Evolutionary conservation across 2,329 filamentous ascomycete species (phyloP), one percentile per base, ranked within the genome.

Genomic region (Shiraia bambusicola): DNA sequence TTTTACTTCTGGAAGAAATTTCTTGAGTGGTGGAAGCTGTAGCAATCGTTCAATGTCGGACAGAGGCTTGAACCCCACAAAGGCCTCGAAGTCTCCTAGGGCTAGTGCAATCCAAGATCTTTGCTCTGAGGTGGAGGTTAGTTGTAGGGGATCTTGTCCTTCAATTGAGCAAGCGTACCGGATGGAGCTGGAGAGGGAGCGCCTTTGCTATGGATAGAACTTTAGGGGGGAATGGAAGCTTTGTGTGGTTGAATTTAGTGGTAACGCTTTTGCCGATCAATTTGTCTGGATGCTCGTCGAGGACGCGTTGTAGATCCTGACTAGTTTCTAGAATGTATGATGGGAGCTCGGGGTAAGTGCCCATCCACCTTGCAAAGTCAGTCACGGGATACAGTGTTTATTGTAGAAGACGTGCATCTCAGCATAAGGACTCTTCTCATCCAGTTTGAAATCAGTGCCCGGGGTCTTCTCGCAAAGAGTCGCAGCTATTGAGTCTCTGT

Each of bases 201-300:
- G 86, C 86, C 65, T 89, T 88, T 27, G 77, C 76, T 58, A 90
- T 88, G 7, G 85, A 89, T 1, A 90, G 73, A 29, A 90, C 82
- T 73, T 90, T 91, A 7, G 85, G 85, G 0, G 90, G 72, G 61
- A 82, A 91, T 2, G 86, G 86, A 2, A 91, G 71, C 50, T 87
- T 82, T 2, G 72, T 71, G 33, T 74, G 70, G 15, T 80, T 83
- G 42, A 84, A 83, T 37, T 81, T 80, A 14, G 81, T 66, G 4
- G 81, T 69, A 4, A 83, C 79, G 2, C 75, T 73, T 43, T 81
- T 74, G 2, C 87, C 86, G 1, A 90, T 73, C 0, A 88, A 73
- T 43, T 79, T 71, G 14, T 83, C 74, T 26, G 82, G 74, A 58
- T 87, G 74, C 40, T 71, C 71, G 49, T 85, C 76, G 24, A 90